Conservation (phyloP, 768 basidiomycete genomes). For the Strobilomyces confusus region DNA sequence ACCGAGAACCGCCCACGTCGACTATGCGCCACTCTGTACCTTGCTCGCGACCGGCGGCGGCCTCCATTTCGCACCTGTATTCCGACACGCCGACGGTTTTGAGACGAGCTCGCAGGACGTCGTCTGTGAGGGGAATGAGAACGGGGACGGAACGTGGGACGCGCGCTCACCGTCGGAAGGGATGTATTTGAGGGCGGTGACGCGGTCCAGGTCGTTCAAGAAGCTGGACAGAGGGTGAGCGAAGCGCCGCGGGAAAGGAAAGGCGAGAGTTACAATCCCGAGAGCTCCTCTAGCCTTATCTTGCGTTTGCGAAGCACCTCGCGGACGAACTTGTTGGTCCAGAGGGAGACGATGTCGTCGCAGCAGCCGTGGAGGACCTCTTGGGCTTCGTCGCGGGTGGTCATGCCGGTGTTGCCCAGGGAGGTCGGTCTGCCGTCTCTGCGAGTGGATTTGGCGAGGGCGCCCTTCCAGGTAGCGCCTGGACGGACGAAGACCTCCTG, state of each 20-base stretch:
- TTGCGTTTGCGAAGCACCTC: conserved; percentile 42
- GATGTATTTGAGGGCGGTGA: conserved; percentile 41
- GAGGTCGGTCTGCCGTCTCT: conserved; percentile 26
- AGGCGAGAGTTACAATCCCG: conserved; percentile 40
- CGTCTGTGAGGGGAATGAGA: conserved; percentile 34
- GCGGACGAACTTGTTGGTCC: conserved; percentile 41
- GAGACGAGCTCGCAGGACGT: conserved; percentile 48
- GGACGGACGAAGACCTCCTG: conserved; percentile 54
- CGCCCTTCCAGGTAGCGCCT: conserved; percentile 63
- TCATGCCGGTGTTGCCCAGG: conserved; percentile 25
- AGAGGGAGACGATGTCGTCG: conserved; percentile 43
- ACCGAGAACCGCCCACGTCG: conserved; percentile 50
- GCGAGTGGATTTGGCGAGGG: conserved; percentile 37
- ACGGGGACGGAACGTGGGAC: not conserved
- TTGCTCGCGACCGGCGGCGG: conserved; percentile 45
- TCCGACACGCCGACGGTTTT: conserved; percentile 76
- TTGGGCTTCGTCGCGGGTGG: conserved; percentile 36
- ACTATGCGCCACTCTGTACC: conserved; percentile 55
- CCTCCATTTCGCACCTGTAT: conserved; percentile 79
- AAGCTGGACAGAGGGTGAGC: conserved; percentile 32
- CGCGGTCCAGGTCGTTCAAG: conserved; percentile 47
- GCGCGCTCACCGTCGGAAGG: conserved; percentile 42
- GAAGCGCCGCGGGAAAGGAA: not conserved
- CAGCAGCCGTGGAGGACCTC: conserved; percentile 37
- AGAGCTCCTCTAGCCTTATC: conserved; percentile 46